Evolutionary conservation across 2,329 filamentous ascomycete genomes (phyloP), one percentile per base, ranked within the genome.

Genomic region (Fusarium temperatum): DNA sequence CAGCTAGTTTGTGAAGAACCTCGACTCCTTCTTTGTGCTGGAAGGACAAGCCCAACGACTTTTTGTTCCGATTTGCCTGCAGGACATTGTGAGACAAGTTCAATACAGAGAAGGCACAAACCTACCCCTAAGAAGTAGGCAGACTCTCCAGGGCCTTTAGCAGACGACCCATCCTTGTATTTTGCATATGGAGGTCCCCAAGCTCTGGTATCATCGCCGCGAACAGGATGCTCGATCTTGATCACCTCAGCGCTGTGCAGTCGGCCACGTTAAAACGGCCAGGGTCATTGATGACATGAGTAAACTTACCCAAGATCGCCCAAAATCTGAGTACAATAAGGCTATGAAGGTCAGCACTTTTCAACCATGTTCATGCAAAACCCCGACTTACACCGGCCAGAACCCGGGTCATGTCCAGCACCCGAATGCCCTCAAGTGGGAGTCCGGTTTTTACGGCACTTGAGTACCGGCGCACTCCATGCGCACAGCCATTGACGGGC

Each of bases 391-490:
- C 96, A 65, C 96, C 96, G 72, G 96, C 96, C 73, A 99, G 85
- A 4, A 99, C 96, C 84, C 96, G 90, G 8, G 96, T 98, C 95
- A 99, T 97, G 82, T 99, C 96, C 71, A 99, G 87, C 20, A 98
- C 95, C 63, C 93, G 91, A 77, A 96, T 92, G 3, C 96, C 96
- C 41, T 94, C 90, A 77, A 99, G 87, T 28, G 96, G 96, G 38
- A 90, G 82, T 45, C 81, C 72, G 18, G 78, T 74, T 56, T 71
- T 66, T 42, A 73, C 70, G 17, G 77, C 75, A 56, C 75, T 79
- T 42, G 81, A 83, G 62, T 80, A 81, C 57, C 77, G 69, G 68
- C 80, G 78, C 26, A 77, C 64, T 45, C 66, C 71, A 47, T 57
- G 53, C n/a, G 68, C 58, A 66, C 58, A 77, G 60, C 69, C 71